Base-by-base conservation (phyloP, 2,329 filamentous ascomycete species). In the Diaporthe australafricana region DNA sequence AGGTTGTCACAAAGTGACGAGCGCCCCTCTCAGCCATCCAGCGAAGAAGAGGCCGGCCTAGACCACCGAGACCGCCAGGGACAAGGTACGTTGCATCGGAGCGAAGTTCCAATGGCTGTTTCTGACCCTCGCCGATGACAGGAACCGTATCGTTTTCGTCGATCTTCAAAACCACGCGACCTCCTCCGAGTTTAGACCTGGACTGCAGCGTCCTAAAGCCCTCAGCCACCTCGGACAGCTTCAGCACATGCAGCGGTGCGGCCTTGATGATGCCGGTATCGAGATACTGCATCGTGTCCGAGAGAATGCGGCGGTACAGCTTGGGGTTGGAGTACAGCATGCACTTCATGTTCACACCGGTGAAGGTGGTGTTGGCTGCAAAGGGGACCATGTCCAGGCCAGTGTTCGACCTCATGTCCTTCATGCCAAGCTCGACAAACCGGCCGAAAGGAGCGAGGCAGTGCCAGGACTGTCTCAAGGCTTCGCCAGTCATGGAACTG, bases 361-460 rank as follows among this genome's bases (percentile, higher is more conserved):
- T 32, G 47, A 66, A 66, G 2, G 62, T 40, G 27, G 47, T 38
- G 32, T 66, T 66, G 47, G 62, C 12, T 1, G 62, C 62, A 17
- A 66, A 66, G 14, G 62, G 62, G 7, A 66, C 62, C 62, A 66
- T 66, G 17, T 66, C 62, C 5, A 66, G n/a, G 12, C 62, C 62
- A 14, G 62, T 66, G 22, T 66, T 66, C 14, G 62, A 66, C 12
- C 62, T 56, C 14, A 72, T 20, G 17, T 74, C 73, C 53, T 73
- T 73, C 55, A 73, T 52, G 32, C 76, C 74, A 30, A 77, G 57
- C 62, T 77, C 75, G 35, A 77, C 66, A 16, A 77, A 77, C 0
- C 71, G 71, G 20, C 76, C 80, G 70, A 68, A 68, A 1, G 52
- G 40, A 5, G 40, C 52, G 2, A 68, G 25, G n/a, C 52, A 68